Percentiles rank a stretch among this genome's conserved stretches.
phyloP scores from a whole-genome alignment of 129 eudicot species.

The Artemisia argyi region DNA sequence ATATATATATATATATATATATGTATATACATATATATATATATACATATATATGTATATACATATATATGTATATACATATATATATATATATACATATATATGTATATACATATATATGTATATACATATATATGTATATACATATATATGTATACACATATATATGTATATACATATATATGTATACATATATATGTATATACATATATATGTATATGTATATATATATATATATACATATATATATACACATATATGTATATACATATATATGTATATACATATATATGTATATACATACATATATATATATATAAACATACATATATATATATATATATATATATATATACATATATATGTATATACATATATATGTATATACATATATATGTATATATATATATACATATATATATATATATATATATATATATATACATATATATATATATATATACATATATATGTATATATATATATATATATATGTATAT shows the following conservation, averaged over 20 bases:
- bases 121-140: too few species aligned
- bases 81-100: too few species aligned
- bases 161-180: not conserved
- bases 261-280: too few species aligned
- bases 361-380: not conserved
- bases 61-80: too few species aligned
- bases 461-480: not conserved
- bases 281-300: not conserved
- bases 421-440: conserved; percentile 3
- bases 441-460: conserved; percentile 1
- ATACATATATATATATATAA: too few species aligned
- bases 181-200: not conserved
- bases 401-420: conserved; percentile 1
- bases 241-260: too few species aligned
- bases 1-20: too few species aligned
- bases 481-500: conserved; percentile 1
- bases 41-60: too few species aligned
- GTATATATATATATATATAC: not conserved
- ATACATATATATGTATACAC: too few species aligned
- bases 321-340: not conserved
- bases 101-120: too few species aligned
- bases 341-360: not conserved
- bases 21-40: too few species aligned
- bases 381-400: not conserved
- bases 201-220: not conserved